These are phyloP conservation scores for Didymella keratinophila DNA, from an alignment of 2,329 filamentous ascomycete genomes.

Conservation along the genomic window DNA sequence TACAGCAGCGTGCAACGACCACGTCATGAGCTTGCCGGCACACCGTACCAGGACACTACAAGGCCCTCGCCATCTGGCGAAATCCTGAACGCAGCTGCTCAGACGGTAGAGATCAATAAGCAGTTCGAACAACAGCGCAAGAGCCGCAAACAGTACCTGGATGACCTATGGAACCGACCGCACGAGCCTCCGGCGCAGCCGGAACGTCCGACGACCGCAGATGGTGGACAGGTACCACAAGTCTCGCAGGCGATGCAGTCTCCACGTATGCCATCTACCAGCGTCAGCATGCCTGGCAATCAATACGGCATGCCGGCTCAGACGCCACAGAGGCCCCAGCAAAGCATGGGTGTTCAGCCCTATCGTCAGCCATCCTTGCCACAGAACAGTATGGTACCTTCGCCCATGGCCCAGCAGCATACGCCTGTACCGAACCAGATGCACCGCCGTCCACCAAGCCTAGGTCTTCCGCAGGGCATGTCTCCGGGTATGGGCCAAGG, in stretches of 20 bases:
- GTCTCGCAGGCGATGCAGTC: conserved; percentile 57
- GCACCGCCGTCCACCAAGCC: conserved; percentile 70
- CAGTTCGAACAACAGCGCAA: conserved; percentile 80
- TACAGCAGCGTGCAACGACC: conserved; percentile 85
- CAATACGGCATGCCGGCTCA: conserved; percentile 67
- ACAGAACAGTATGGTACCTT: conserved; percentile 75
- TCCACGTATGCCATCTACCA: conserved; percentile 65
- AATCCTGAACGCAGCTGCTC: conserved; percentile 83
- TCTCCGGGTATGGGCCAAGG: conserved; percentile 46
- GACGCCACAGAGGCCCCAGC: conserved; percentile 64
- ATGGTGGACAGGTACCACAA: conserved; percentile 50
- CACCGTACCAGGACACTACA: conserved; percentile 82
- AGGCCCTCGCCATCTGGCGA: conserved; percentile 79
- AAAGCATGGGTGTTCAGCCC: conserved; percentile 68
- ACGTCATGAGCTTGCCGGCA: conserved; percentile 87
- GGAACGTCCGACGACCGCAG: conserved; percentile 50
- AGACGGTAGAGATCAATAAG: conserved; percentile 91
- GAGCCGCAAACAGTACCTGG: conserved; percentile 79
- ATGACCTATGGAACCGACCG: conserved; percentile 81
- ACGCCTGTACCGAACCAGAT: conserved; percentile 69
- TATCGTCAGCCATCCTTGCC: conserved; percentile 77
- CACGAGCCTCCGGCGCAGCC: conserved; percentile 76
- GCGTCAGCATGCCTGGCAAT: conserved; percentile 62
- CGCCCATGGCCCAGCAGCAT: conserved; percentile 74
- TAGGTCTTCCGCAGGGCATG: conserved; percentile 50